Base-by-base conservation (phyloP, 768 basidiomycete genomes). In the Chalciporus chontae region DNA sequence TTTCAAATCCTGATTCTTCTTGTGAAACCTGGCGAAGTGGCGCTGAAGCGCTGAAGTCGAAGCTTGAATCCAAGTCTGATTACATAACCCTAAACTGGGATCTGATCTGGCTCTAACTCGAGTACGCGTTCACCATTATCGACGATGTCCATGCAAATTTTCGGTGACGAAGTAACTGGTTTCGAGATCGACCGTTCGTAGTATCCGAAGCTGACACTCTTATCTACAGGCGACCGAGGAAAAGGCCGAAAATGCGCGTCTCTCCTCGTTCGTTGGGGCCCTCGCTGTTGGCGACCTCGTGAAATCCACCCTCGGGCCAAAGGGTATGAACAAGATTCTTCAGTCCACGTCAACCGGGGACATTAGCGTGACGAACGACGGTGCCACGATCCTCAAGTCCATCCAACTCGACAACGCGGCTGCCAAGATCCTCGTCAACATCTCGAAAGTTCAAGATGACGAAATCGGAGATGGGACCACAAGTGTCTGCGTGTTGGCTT, bases 311-410 rank as follows among this genome's bases (percentile, higher is more conserved):
- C 80, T 99, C 3, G 96, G 96, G 8, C 96, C 96, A 19, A 98
- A 99, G 71, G 96, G 96, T 48, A 99, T 98, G 95, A 98, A 97
- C 84, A 98, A 98, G 76, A 98, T 99, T 55, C 82, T 99, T 14
- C 95, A 94, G 69, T 94, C 92, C 2, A 83, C 71, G 2, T 90
- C 93, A 5, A 82, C 87, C 0, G 92, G 93, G 5, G 90, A 94
- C 24, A 90, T 99, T 62, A 96, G 85, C 56, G 95, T 99, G 43
- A 99, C 96, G 10, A 99, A 99, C 70, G 96, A 99, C 68, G 96
- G 96, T 4, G 96, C 96, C 4, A 98, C 96, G 41, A 99, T 98
- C 62, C 81, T 99, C 50, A 98, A 97, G 69, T 85, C 90, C 42
- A 98, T 99, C 62, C 88, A 93, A 61, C 84, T 99, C 55, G 96